A percentile compares a stretch with the other conserved stretches of the same genome.
These are phyloP conservation scores for Citrus mangshanensis DNA, from an alignment of 345 rosid genomes.

Conservation along the genomic window DNA sequence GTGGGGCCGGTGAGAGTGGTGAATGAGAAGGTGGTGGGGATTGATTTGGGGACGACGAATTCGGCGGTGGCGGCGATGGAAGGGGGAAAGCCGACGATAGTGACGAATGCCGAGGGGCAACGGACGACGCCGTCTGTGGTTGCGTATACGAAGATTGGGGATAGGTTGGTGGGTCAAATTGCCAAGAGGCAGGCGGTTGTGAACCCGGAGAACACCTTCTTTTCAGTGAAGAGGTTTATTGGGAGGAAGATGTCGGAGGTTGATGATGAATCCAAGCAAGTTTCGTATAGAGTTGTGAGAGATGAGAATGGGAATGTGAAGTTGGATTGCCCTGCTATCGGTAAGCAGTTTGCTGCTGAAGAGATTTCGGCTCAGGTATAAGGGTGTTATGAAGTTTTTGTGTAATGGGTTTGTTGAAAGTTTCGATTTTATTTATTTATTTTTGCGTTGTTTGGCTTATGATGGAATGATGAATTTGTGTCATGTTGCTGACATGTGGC, in stretches of 20 bases:
- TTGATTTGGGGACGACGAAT: conserved; percentile 94
- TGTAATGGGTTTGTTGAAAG: too few species aligned
- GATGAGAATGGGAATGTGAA: conserved; percentile 95
- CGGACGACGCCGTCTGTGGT: conserved; percentile 97
- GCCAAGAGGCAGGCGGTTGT: conserved; percentile 97
- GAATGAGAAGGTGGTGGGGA: conserved; percentile 90
- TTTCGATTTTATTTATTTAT: too few species aligned
- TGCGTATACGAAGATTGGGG: conserved; percentile 88
- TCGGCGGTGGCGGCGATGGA: conserved; percentile 99
- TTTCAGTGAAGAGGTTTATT: conserved; percentile 97
- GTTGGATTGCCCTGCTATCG: conserved; percentile 81
- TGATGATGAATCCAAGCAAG: conserved; percentile 93
- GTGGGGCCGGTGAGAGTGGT: conserved; percentile 66
- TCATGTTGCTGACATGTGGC: too few species aligned
- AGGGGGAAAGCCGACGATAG: conserved; percentile 97
- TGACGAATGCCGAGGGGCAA: conserved; percentile 95
- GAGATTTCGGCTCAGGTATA: too few species aligned
- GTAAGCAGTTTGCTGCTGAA: too few species aligned
- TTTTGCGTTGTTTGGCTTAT: too few species aligned
- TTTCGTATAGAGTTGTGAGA: conserved; percentile 73
- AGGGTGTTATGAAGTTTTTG: too few species aligned
- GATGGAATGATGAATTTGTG: too few species aligned
- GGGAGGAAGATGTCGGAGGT: conserved; percentile 98
- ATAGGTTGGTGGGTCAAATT: conserved; percentile 92
- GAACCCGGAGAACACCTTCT: conserved; percentile 96